phyloP scores from a whole-genome alignment of 2,329 filamentous ascomycete species.

The Aspergillus pseudonomiae region DNA sequence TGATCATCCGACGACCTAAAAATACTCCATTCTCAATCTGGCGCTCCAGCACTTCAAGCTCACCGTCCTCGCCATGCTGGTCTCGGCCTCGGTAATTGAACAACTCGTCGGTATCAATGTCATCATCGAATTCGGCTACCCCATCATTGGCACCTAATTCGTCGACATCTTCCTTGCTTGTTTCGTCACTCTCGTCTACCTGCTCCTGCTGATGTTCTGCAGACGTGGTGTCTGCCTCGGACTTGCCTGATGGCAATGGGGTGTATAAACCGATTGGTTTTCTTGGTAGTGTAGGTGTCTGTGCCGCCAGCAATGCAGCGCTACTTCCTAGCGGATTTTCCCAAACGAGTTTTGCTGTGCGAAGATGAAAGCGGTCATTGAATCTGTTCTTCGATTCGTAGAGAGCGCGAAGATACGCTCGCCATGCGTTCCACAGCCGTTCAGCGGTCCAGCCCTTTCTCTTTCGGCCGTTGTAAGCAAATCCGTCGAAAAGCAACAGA shows the following conservation, averaged over 20 bases:
- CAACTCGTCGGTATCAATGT: conserved; percentile 19
- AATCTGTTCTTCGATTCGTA: conserved; percentile 38
- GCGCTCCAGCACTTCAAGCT: conserved; percentile 28
- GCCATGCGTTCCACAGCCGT: conserved; percentile 70
- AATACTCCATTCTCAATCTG: conserved; percentile 45
- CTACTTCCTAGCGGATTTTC: conserved; percentile 33
- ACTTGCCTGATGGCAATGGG: conserved; percentile 24
- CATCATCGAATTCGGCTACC: conserved; percentile 7
- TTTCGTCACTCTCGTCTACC: conserved; percentile 1
- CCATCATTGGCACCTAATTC: conserved; percentile 10
- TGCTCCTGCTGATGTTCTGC: conserved; percentile 12
- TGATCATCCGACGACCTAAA: conserved; percentile 44
- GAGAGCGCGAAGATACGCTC: conserved; percentile 59
- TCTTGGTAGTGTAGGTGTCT: conserved; percentile 11
- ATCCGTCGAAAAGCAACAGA: conserved; percentile 80
- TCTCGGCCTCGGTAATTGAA: conserved; percentile 12
- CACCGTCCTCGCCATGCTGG: conserved; percentile 10
- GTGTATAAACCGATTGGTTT: conserved; percentile 27
- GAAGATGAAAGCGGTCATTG: conserved; percentile 20
- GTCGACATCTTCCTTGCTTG: conserved; percentile 10
- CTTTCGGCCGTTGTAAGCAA: conserved; percentile 69
- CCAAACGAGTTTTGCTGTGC: conserved; percentile 26
- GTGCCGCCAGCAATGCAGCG: conserved; percentile 8
- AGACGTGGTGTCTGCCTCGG: conserved; percentile 3
- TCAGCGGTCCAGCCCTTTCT: conserved; percentile 72